A percentile compares a stretch with the other conserved stretches of the same genome.
phyloP scores from a whole-genome alignment of 208 protist genomes.

The Zelonia costaricensis region DNA sequence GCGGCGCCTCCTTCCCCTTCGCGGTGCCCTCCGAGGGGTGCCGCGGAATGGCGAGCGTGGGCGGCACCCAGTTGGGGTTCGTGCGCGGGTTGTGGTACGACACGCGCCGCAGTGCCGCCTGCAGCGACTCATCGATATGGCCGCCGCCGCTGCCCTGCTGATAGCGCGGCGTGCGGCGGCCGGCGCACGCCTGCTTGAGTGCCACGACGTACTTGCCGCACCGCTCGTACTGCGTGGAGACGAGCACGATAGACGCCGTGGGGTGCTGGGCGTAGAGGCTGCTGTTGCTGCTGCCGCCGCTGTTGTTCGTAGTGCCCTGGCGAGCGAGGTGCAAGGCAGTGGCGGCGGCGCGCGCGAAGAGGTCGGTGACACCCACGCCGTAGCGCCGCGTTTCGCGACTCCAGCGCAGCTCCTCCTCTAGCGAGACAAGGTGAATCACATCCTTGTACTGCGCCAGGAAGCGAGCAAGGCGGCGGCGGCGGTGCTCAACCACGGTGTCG shows the following conservation, averaged over 20 bases:
- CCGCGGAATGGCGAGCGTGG: conserved; percentile 41
- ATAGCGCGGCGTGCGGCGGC: neutral
- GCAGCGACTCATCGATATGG: too few species aligned
- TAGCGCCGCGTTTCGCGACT: conserved; percentile 76
- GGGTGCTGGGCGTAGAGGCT: conserved; percentile 32
- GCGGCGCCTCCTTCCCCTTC: neutral
- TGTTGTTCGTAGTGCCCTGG: conserved; percentile 19
- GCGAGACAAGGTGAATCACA: conserved; percentile 76
- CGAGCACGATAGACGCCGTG: conserved; percentile 34
- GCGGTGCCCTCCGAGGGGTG: neutral
- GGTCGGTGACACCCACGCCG: conserved; percentile 59
- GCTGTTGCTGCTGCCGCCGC: conserved; percentile 4
- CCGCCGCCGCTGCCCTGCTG: conserved; percentile 2
- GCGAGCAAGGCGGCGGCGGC: conserved; percentile 39
- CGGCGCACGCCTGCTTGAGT: conserved; percentile 36
- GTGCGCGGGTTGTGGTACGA: conserved; percentile 83
- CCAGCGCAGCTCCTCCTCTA: conserved; percentile 74
- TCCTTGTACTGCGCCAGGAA: conserved; percentile 69
- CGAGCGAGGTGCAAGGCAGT: conserved; percentile 74
- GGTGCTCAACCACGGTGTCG: conserved; percentile 47
- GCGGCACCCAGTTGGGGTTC: conserved; percentile 70
- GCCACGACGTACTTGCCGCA: conserved; percentile 75
- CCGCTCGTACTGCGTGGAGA: conserved; percentile 50
- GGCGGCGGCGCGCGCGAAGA: conserved; percentile 54
- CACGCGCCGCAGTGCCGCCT: conserved; percentile 52